Percentiles rank a stretch among this genome's conserved stretches.
These are phyloP conservation scores for Triangularia setosa DNA, from an alignment of 2,329 filamentous ascomycete species.

Conservation along the genomic window DNA sequence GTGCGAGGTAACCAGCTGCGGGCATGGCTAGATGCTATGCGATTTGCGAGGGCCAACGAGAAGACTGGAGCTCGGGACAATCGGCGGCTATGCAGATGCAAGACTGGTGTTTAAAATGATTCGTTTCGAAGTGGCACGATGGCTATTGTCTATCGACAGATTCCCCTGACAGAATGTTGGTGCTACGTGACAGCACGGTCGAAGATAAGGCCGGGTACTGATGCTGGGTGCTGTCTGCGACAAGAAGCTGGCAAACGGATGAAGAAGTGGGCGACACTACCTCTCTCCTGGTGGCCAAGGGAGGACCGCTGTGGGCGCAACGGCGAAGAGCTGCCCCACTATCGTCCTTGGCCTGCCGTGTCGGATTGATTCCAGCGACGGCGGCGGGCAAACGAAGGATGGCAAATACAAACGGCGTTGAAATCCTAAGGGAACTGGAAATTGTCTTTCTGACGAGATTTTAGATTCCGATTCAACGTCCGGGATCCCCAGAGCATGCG, in stretches of 20 bases:
- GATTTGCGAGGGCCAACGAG: neutral
- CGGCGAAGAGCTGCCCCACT: neutral
- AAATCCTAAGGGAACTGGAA: neutral
- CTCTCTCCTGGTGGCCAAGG: neutral
- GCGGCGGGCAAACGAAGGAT: neutral
- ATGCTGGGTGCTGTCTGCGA: neutral
- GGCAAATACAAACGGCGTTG: neutral
- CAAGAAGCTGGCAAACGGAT: neutral
- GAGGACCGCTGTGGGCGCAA: neutral
- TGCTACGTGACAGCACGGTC: neutral
- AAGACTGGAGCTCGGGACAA: neutral
- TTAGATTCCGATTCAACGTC: neutral
- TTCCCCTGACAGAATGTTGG: neutral
- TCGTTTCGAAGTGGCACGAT: constrained; percentile 7
- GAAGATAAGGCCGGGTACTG: neutral
- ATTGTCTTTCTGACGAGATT: neutral
- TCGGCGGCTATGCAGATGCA: neutral
- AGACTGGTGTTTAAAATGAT: neutral
- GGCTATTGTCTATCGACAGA: constrained; percentile 3
- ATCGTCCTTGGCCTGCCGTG: neutral
- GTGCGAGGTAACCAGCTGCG: neutral
- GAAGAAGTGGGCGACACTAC: neutral
- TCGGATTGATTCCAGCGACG: neutral
- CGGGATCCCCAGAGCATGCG: neutral
- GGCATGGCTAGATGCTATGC: constrained; percentile 4